These are phyloP conservation scores for Lichenothelia convexa DNA, from an alignment of 495 filamentous ascomycete genomes.

Conservation along the genomic window DNA sequence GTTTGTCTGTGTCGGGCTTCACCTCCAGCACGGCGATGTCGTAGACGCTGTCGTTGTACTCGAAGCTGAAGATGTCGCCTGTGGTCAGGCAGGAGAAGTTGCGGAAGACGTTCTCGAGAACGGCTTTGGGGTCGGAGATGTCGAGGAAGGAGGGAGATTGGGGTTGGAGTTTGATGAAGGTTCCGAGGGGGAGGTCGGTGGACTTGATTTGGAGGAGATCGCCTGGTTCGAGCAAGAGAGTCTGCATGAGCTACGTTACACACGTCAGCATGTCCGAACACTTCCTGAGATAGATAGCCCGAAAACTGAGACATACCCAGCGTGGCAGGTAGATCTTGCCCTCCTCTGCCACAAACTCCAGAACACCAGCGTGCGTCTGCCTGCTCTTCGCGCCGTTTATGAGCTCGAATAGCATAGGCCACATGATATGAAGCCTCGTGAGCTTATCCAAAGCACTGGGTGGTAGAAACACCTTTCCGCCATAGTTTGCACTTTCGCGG, in stretches of 20 bases:
- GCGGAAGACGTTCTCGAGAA: conserved; percentile 86
- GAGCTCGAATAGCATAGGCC: conserved; percentile 92
- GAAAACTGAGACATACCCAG: conserved; percentile 48
- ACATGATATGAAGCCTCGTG: conserved; percentile 88
- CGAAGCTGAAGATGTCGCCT: conserved; percentile 84
- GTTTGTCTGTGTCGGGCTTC: conserved; percentile 63
- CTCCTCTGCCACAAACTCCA: conserved; percentile 96
- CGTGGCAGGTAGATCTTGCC: conserved; percentile 88
- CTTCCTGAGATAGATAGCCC: not conserved
- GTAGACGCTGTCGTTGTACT: conserved; percentile 84
- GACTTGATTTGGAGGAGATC: conserved; percentile 90
- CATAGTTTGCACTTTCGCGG: conserved; percentile 78
- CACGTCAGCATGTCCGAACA: not conserved
- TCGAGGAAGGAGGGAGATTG: conserved; percentile 84
- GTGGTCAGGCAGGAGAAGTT: conserved; percentile 86
- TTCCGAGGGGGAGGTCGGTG: conserved; percentile 73
- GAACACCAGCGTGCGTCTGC: conserved; percentile 77
- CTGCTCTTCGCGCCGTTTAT: conserved; percentile 64
- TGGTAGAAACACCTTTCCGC: conserved; percentile 92
- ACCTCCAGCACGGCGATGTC: conserved; percentile 84
- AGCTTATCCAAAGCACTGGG: conserved; percentile 91
- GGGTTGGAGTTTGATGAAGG: conserved; percentile 87
- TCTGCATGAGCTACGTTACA: conserved; percentile 72
- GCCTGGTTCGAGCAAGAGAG: conserved; percentile 67
- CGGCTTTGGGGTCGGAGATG: conserved; percentile 94